A percentile compares a stretch with the other conserved stretches of the same genome.
phyloP scores from a whole-genome alignment of 2,329 filamentous ascomycete species.

The Biscogniauxia mediterranea region DNA sequence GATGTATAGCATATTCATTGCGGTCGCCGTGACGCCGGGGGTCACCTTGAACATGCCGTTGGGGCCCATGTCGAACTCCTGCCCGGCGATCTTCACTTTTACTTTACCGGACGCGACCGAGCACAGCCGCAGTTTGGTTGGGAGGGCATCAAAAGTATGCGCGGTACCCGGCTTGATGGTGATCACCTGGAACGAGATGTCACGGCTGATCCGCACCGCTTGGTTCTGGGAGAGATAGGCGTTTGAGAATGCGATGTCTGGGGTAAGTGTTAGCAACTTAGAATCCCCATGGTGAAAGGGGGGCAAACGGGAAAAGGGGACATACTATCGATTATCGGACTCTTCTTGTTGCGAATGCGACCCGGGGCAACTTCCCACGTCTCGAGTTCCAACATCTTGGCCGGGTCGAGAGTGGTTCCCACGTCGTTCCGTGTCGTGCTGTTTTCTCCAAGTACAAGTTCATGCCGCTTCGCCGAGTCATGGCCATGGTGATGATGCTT shows the following conservation, averaged over 20 bases:
- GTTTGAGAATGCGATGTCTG: conserved; percentile 45
- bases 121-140: conserved; percentile 37
- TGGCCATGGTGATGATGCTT: not conserved
- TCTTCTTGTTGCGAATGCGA: conserved; percentile 31
- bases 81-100: conserved; percentile 35
- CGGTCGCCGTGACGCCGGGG: conserved; percentile 37
- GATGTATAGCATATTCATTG: conserved; percentile 44
- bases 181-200: conserved; percentile 41
- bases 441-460: conserved; percentile 22
- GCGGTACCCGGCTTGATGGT: conserved; percentile 39
- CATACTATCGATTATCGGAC: conserved; percentile 35
- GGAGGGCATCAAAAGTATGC: conserved; percentile 31
- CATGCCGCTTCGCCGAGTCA: not conserved
- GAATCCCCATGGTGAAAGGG: not conserved
- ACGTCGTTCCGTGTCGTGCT: not conserved
- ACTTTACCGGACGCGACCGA: conserved; percentile 43
- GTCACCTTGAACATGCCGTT: conserved; percentile 45
- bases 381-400: conserved; percentile 35
- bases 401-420: conserved; percentile 3
- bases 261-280: not conserved
- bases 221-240: conserved; percentile 39
- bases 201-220: conserved; percentile 36
- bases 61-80: conserved; percentile 41
- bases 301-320: conserved; percentile 6
- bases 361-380: conserved; percentile 47